These are phyloP conservation scores for Neofusicoccum ribis DNA, from an alignment of 2,329 filamentous ascomycete genomes.

Conservation along the genomic window DNA sequence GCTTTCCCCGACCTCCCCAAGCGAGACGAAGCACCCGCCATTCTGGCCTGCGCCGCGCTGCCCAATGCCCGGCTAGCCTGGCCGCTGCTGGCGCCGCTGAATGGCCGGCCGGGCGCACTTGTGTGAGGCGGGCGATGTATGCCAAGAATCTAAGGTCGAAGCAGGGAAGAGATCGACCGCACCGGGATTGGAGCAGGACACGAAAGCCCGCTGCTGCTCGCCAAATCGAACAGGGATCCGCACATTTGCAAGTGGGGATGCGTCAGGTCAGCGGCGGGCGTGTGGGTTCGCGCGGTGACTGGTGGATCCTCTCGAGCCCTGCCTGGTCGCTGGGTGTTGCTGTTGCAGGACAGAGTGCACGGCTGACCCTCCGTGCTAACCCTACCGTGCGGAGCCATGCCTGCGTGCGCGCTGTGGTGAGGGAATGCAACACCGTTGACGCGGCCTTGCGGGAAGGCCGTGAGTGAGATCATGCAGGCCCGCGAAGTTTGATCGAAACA, in stretches of 20 bases:
- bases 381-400: no score
- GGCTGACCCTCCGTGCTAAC: not conserved
- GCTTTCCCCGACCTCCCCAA: not conserved
- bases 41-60: not conserved
- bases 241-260: not conserved
- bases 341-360: not conserved
- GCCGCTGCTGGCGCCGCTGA: not conserved
- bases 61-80: not conserved
- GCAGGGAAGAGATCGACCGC: not conserved
- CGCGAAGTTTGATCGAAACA: no score
- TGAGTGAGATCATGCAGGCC: no score
- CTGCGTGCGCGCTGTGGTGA: no score
- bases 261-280: not conserved
- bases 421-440: no score
- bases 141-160: constrained; percentile 7
- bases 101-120: not conserved
- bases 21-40: not conserved
- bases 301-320: not conserved
- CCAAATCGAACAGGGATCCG: constrained; percentile 16
- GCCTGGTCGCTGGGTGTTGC: not conserved
- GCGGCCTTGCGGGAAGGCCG: no score
- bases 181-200: not conserved
- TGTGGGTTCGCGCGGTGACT: not conserved
- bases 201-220: not conserved
- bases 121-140: constrained; percentile 13